Percentiles rank a stretch among this genome's conserved stretches.
These are phyloP conservation scores for Fragosphaeria purpurea DNA, from an alignment of 2,329 filamentous ascomycete genomes.

Conservation along the genomic window DNA sequence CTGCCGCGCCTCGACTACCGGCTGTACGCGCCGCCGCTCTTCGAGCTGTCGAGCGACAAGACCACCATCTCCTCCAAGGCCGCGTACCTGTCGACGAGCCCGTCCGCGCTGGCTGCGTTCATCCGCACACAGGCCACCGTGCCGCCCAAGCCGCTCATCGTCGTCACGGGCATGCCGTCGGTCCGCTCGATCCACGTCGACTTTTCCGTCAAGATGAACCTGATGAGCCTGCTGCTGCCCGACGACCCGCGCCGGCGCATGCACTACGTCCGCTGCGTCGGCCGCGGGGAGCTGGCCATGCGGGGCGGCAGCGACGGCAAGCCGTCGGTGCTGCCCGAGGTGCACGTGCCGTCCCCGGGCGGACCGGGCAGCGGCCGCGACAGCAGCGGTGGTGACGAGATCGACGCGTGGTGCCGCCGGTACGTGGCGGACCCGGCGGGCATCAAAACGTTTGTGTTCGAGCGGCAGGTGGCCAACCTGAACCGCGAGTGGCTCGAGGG, in stretches of 20 bases:
- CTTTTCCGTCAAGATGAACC: constrained; percentile 44
- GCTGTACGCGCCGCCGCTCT: constrained; percentile 42
- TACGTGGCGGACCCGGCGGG: constrained; percentile 35
- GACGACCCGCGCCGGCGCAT: constrained; percentile 33
- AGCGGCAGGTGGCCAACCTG: constrained; percentile 43
- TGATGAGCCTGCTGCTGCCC: constrained; percentile 42
- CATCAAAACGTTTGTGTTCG: constrained; percentile 40
- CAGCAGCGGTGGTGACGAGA: constrained; percentile 30
- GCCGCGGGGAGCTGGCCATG: constrained; percentile 37
- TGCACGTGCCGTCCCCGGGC: constrained; percentile 27
- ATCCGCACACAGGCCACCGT: constrained; percentile 39
- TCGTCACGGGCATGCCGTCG: constrained; percentile 36
- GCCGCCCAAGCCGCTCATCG: constrained; percentile 44
- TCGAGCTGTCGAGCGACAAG: constrained; percentile 39
- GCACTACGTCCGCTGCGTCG: constrained; percentile 45
- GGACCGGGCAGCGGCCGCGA: constrained; percentile 36
- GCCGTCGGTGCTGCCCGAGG: constrained; percentile 32
- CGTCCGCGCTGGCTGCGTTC: constrained; percentile 33
- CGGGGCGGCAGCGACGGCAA: constrained; percentile 31
- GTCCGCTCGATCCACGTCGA: constrained; percentile 34
- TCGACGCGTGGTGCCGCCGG: constrained; percentile 40
- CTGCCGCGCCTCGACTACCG: constrained; percentile 40
- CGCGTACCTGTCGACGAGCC: constrained; percentile 37
- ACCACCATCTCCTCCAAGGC: constrained; percentile 37
- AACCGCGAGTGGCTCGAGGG: constrained; percentile 46